Conservation (phyloP, 2,329 filamentous ascomycete species). For the Colletotrichum endophyticum region DNA sequence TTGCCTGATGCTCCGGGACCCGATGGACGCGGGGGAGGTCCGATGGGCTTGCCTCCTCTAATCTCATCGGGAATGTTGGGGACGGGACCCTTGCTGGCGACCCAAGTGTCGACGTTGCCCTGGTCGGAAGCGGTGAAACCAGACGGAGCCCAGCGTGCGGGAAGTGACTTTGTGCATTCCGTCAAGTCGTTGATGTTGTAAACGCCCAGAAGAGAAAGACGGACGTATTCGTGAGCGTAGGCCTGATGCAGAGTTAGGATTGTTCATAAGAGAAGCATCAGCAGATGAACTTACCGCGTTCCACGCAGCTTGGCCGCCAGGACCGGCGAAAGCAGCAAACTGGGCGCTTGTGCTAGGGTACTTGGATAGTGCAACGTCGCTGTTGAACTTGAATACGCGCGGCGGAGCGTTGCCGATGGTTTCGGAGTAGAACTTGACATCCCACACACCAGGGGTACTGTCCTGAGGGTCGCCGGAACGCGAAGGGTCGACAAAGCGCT, state of each 20-base stretch:
- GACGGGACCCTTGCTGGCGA: neutral
- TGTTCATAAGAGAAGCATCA: neutral
- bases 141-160: conserved; percentile 24
- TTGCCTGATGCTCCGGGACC: neutral
- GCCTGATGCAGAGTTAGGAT: conserved; percentile 29
- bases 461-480: conserved; percentile 53
- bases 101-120: conserved; percentile 12
- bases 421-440: conserved; percentile 53
- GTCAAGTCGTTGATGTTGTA: conserved; percentile 59
- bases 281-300: conserved; percentile 35
- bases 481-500: conserved; percentile 45
- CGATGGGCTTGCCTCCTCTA: neutral
- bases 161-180: conserved; percentile 59
- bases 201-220: conserved; percentile 58
- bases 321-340: conserved; percentile 40
- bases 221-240: conserved; percentile 57
- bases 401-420: conserved; percentile 33
- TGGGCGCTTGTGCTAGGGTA: conserved; percentile 38
- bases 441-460: conserved; percentile 52
- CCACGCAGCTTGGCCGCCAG: conserved; percentile 40
- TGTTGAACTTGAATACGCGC: conserved; percentile 44
- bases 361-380: conserved; percentile 43
- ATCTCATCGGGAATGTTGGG: neutral
- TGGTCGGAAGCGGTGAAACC: conserved; percentile 5
- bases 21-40: neutral